A percentile compares a stretch with the other conserved stretches of the same genome.
phyloP scores from a whole-genome alignment of 2,329 filamentous ascomycete genomes.

The Didymella keratinophila region DNA sequence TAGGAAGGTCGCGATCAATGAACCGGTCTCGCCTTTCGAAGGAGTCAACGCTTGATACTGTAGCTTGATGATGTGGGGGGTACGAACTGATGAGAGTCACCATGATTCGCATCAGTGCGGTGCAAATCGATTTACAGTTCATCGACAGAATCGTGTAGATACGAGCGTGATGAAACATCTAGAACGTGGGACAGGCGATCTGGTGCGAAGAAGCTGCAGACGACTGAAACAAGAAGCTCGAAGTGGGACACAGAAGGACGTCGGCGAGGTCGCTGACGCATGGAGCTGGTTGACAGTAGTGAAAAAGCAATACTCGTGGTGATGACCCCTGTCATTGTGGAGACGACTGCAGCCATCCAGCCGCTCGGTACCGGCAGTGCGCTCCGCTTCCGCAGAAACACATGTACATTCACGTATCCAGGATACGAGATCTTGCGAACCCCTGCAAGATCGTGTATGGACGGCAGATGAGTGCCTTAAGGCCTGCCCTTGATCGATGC shows the following conservation, averaged over 20 bases:
- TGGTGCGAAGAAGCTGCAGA: slow-evolving; percentile 25
- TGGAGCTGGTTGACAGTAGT: slow-evolving; percentile 12
- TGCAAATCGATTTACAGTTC: background rate
- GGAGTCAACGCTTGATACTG: background rate
- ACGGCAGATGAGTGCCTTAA: slow-evolving; percentile 18
- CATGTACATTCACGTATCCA: slow-evolving; percentile 21
- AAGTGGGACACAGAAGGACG: slow-evolving; percentile 24
- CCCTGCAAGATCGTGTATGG: slow-evolving; percentile 23
- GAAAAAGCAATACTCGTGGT: slow-evolving; percentile 24
- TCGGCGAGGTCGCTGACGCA: slow-evolving; percentile 28
- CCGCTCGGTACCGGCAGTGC: slow-evolving; percentile 31
- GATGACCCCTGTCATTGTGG: slow-evolving; percentile 17
- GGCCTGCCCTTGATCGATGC: slow-evolving; percentile 4
- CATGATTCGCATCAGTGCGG: background rate
- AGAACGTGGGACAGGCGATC: slow-evolving; percentile 17
- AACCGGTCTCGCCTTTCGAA: background rate
- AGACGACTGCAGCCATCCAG: slow-evolving; percentile 23
- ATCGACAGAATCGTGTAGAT: background rate
- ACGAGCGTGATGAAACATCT: slow-evolving; percentile 12
- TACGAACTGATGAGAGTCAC: background rate
- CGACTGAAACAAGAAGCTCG: slow-evolving; percentile 19
- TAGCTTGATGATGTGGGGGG: background rate
- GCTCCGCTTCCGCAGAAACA: slow-evolving; percentile 45
- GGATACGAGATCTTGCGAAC: slow-evolving; percentile 31
- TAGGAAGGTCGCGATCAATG: background rate